phyloP scores from a whole-genome alignment of 495 filamentous ascomycete species.

The Trichoderma orchidacearum region DNA sequence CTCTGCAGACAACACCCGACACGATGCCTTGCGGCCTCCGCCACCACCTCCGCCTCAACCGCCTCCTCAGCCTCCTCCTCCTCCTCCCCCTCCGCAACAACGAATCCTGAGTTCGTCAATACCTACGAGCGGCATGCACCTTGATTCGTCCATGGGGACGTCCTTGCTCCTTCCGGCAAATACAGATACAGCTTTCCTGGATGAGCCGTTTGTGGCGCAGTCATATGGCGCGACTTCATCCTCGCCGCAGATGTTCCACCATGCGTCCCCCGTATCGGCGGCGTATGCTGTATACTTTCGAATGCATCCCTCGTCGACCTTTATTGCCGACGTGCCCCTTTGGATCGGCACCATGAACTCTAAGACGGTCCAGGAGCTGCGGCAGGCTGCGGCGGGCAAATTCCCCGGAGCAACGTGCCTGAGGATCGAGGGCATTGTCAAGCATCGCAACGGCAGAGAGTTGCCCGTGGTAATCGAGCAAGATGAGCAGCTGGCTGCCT shows the following conservation, averaged over 20 bases:
- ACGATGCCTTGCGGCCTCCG: too few species aligned
- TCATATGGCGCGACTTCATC: neutral
- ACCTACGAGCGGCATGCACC: neutral
- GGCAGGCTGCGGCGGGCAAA: slow-evolving; percentile 37
- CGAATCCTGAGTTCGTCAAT: neutral
- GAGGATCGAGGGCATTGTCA: slow-evolving; percentile 52
- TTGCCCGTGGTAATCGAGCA: slow-evolving; percentile 45
- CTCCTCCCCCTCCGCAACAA: too few species aligned
- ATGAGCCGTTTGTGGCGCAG: neutral
- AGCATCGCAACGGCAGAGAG: slow-evolving; percentile 42
- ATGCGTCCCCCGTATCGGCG: neutral
- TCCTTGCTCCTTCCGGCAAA: neutral
- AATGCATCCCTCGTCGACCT: slow-evolving; percentile 37
- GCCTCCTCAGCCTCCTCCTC: neutral
- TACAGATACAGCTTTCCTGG: neutral
- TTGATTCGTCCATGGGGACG: neutral
- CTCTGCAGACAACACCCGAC: too few species aligned
- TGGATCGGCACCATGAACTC: slow-evolving; percentile 50
- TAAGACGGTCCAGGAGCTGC: slow-evolving; percentile 42
- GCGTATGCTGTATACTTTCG: slow-evolving; percentile 47
- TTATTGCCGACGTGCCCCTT: slow-evolving; percentile 30
- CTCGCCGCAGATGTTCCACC: neutral
- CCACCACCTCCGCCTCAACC: neutral
- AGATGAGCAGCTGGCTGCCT: slow-evolving; percentile 57
- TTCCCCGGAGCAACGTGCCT: slow-evolving; percentile 40